Conservation (phyloP, 1,284 basidiomycete genomes). For the Naganishia sp. region DNA sequence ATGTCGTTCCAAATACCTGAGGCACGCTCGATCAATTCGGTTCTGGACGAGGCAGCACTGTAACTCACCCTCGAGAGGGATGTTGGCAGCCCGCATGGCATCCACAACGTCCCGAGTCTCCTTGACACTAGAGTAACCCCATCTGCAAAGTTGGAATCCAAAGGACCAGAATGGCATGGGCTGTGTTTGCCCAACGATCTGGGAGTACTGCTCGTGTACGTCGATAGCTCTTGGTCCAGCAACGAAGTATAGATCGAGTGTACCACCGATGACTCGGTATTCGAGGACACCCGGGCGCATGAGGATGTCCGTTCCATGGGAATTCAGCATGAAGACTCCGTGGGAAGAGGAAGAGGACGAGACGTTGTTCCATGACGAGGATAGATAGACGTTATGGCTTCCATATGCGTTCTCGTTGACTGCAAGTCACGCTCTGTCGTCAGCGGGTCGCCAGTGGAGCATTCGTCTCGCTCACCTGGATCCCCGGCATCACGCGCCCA, state of each 20-base stretch:
- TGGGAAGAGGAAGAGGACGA: slow-evolving; percentile 55
- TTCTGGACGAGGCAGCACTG: background rate
- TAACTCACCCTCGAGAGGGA: slow-evolving; percentile 40
- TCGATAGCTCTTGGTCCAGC: slow-evolving; percentile 65
- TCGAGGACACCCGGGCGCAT: slow-evolving; percentile 60
- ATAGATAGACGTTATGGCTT: slow-evolving; percentile 67
- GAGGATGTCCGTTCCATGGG: slow-evolving; percentile 67
- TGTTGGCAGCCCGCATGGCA: slow-evolving; percentile 39
- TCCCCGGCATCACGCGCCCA: slow-evolving; percentile 23
- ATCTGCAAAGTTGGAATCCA: slow-evolving; percentile 53
- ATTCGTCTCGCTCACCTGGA: background rate
- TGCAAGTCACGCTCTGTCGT: background rate
- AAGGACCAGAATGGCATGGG: slow-evolving; percentile 47
- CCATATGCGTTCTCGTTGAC: slow-evolving; percentile 61
- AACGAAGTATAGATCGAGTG: slow-evolving; percentile 70
- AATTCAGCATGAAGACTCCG: slow-evolving; percentile 66
- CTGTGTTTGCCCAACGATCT: slow-evolving; percentile 41
- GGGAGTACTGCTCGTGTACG: slow-evolving; percentile 68
- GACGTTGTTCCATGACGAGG: slow-evolving; percentile 62
- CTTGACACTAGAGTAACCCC: slow-evolving; percentile 33
- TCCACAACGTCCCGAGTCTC: slow-evolving; percentile 41
- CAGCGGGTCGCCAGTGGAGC: too few relatives aligned
- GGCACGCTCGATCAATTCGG: background rate
- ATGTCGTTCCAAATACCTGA: slow-evolving; percentile 40
- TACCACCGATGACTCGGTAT: slow-evolving; percentile 66